Conservation (phyloP, 2,329 filamentous ascomycete species). For the Colletotrichum spaethianum region DNA sequence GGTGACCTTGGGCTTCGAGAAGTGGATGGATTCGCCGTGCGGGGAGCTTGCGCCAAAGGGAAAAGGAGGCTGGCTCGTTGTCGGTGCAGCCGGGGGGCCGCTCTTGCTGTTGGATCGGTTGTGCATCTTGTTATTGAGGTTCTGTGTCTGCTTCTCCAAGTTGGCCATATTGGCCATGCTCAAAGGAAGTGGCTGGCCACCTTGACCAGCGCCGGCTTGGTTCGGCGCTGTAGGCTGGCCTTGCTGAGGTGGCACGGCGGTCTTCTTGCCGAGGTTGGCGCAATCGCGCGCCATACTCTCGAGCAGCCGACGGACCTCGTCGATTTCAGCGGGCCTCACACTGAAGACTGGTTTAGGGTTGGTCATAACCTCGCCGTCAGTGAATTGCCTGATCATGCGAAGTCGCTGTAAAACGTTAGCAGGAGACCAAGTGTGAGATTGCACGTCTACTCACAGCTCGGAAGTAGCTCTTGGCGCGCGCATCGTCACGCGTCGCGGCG, state of each 20-base stretch:
- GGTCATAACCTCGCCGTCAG: constrained; percentile 62
- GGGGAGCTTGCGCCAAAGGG: constrained; percentile 69
- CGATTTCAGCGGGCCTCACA: constrained; percentile 65
- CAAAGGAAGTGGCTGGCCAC: constrained; percentile 49
- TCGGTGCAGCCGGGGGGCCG: constrained; percentile 69
- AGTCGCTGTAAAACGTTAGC: constrained; percentile 63
- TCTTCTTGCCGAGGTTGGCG: constrained; percentile 49
- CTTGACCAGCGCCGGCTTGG: constrained; percentile 43
- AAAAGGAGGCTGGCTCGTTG: constrained; percentile 70
- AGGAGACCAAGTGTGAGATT: not conserved
- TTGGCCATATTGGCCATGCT: constrained; percentile 58
- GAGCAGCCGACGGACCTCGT: constrained; percentile 63
- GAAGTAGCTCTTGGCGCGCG: constrained; percentile 66
- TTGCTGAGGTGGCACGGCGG: constrained; percentile 24
- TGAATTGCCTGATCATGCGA: constrained; percentile 68
- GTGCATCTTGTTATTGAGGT: constrained; percentile 60
- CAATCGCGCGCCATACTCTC: constrained; percentile 67
- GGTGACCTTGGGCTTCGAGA: constrained; percentile 66
- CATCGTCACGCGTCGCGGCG: constrained; percentile 62
- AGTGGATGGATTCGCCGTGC: constrained; percentile 71
- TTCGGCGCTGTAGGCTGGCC: constrained; percentile 44
- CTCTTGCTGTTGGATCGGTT: constrained; percentile 61
- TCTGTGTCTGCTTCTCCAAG: constrained; percentile 66
- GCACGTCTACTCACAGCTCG: constrained; percentile 59
- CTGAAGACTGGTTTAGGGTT: constrained; percentile 65